Conservation (phyloP, 306 rosid genomes). For the Quercus ilex region DNA sequence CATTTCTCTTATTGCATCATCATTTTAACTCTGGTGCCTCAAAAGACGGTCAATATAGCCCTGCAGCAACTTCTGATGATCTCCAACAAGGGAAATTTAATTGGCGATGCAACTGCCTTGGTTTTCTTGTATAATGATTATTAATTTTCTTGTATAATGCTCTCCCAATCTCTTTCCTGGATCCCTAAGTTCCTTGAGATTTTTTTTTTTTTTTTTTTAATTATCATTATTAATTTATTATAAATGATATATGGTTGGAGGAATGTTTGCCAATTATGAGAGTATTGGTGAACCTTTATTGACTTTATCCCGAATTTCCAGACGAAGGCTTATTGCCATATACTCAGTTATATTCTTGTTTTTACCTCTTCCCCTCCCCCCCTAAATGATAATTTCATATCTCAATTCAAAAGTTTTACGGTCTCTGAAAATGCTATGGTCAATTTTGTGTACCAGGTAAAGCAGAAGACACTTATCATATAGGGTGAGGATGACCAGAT, state of each 20-base stretch:
- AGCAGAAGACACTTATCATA: slow-evolving; percentile 50
- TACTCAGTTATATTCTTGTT: background rate
- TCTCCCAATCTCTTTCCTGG: background rate
- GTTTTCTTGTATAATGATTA: background rate
- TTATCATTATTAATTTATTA: too few species aligned
- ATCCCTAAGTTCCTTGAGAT: background rate
- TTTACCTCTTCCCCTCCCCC: background rate
- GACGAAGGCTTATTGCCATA: background rate
- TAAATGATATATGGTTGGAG: too few species aligned
- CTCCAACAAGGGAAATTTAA: background rate
- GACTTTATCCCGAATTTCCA: background rate
- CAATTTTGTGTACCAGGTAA: too few species aligned
- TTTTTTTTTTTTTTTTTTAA: background rate
- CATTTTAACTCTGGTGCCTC: background rate
- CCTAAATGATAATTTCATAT: too few species aligned
- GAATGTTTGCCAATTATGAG: background rate
- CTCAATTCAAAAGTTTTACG: too few species aligned
- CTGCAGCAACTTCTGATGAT: background rate
- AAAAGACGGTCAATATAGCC: background rate
- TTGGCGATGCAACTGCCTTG: background rate
- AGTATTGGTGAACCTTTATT: background rate
- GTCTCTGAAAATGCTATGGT: too few species aligned
- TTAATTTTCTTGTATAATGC: background rate
- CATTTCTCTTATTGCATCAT: background rate
- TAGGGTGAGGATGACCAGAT: slow-evolving; percentile 94